Evolutionary conservation across 2,329 filamentous ascomycete species (phyloP), one percentile per base, ranked within the genome.

Genomic region (Dactylellina parvicollis): DNA sequence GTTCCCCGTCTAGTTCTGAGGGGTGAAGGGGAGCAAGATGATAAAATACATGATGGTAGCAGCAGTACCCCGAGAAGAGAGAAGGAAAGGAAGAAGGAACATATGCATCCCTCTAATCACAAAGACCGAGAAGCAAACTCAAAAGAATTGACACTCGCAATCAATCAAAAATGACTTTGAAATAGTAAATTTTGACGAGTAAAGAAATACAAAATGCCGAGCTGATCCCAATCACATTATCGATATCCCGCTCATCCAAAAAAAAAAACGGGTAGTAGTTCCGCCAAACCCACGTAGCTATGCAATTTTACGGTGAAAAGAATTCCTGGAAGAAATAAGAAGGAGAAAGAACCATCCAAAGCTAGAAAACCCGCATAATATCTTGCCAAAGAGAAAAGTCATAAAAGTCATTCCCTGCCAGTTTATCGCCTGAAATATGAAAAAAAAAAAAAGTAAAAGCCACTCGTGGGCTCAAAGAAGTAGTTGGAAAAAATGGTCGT

Each of bases 341-440:
- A 24, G 36, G n/a, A 60, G 16, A 49, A 55, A 52, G 16, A 56
- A 56, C 30, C 18, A 50, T 50, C 50, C 24, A 22, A 44, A 40
- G 47, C 10, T 3, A 50, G 30, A 24, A 4, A 12, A 70, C 30
- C 40, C 56, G n/a, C 56, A 30, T 28, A 61, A 40, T 42, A 30
- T 20, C 34, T 56, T 20, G 49, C 34, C 9, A 24, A 54, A 10
- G 28, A 46, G 32, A 55, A 34, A 56, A 38, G 49, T 42, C 36
- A 22, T 38, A 49, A 61, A 62, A 50, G n/a, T 70, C 65, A 70
- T 70, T 55, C 65, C 65, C 28, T 70, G 49, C 65, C 65, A 57
- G 26, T 70, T 40, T 70, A 70, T 62, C 65, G 65, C 65, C 65
- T 50, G 65, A 70, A 61, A 57, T 40, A 61, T 2, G 40, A 62